A percentile compares a stretch with the other conserved stretches of the same genome.
Evolutionary conservation across 176 grass and related monocot genomes (phyloP).

Genomic region (Triticum monococcum): DNA sequence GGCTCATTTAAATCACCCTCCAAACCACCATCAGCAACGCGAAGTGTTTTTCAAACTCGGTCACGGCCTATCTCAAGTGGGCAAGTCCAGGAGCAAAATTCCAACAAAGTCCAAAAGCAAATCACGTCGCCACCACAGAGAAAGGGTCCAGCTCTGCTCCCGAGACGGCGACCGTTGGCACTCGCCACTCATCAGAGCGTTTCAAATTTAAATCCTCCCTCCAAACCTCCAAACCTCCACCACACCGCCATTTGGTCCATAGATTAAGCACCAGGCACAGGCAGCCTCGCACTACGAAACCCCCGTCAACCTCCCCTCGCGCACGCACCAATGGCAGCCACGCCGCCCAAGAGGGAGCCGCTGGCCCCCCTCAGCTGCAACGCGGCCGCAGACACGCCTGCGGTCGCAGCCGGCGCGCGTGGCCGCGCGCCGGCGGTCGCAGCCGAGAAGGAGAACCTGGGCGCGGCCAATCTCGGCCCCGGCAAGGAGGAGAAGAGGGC

Average conservation of each 20-base stretch:
- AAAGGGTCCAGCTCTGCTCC: slow-evolving; percentile 20
- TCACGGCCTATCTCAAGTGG: neutral
- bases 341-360: slow-evolving; percentile 48
- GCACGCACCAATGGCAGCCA: slow-evolving; percentile 15
- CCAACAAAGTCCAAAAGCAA: neutral
- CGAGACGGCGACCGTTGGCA: slow-evolving; percentile 49
- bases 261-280: neutral
- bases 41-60: too few relatives aligned
- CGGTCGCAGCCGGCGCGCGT: neutral
- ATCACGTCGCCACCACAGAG: neutral
- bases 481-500: slow-evolving; percentile 10
- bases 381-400: neutral
- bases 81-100: neutral
- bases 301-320: neutral
- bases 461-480: neutral
- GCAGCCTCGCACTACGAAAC: neutral
- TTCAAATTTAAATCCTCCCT: slow-evolving; percentile 83
- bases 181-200: neutral
- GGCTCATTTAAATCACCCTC: neutral
- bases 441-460: slow-evolving; percentile 57
- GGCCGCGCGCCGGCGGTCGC: neutral
- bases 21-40: too few relatives aligned
- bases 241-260: neutral
- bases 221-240: slow-evolving; percentile 24
- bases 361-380: slow-evolving; percentile 48